A percentile compares a stretch with the other conserved stretches of the same genome.
phyloP scores from a whole-genome alignment of 2,329 filamentous ascomycete species.

The Elsinoe necatrix region DNA sequence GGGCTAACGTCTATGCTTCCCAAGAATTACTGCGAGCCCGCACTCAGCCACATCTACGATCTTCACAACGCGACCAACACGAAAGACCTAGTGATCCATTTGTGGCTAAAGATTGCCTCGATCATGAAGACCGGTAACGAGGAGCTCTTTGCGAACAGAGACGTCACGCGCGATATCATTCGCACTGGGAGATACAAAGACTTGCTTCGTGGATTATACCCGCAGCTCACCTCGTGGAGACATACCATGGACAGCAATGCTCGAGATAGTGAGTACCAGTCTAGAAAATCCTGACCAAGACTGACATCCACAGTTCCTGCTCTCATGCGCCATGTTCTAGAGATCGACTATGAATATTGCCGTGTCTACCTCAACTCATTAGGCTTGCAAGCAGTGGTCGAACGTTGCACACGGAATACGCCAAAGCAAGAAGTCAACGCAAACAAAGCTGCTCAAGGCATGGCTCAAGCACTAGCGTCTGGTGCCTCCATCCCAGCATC shows the following conservation, averaged over 20 bases:
- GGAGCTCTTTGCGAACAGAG: conserved; percentile 74
- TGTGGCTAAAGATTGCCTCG: conserved; percentile 88
- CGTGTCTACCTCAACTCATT: conserved; percentile 92
- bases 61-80: conserved; percentile 23
- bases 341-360: conserved; percentile 92
- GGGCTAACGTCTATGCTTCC: conserved; percentile 93
- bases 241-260: conserved; percentile 74
- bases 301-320: conserved; percentile 38
- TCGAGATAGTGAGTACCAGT: conserved; percentile 35
- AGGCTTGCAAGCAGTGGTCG: conserved; percentile 87
- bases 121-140: conserved; percentile 89
- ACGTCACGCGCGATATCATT: conserved; percentile 82
- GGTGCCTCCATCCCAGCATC: conserved; percentile 40
- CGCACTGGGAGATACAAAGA: conserved; percentile 76
- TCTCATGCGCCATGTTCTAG: conserved; percentile 64
- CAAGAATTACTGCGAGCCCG: conserved; percentile 31
- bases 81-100: conserved; percentile 59
- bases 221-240: conserved; percentile 70
- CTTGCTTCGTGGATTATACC: conserved; percentile 71
- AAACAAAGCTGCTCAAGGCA: conserved; percentile 30
- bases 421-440: conserved; percentile 25
- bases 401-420: conserved; percentile 65
- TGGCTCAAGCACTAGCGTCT: conserved; percentile 22
- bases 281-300: not conserved
- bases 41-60: conserved; percentile 27